Evolutionary conservation across 257 asterid genomes (phyloP).

Genomic region (Nicotiana otophora): DNA sequence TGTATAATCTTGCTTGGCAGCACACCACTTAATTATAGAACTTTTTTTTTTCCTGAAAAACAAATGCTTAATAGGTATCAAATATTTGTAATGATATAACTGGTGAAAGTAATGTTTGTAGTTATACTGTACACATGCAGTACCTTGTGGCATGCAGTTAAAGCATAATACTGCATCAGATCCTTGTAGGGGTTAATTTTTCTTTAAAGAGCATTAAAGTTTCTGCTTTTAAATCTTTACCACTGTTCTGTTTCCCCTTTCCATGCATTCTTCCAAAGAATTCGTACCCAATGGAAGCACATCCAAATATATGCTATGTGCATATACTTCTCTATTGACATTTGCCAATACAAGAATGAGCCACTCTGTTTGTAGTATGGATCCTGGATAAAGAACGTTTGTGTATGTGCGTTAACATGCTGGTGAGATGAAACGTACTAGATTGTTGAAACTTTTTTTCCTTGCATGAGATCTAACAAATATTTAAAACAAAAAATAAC

Average conservation of each 20-base stretch:
- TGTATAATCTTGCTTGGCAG: neutral
- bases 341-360: neutral
- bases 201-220: neutral
- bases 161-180: neutral
- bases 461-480: neutral
- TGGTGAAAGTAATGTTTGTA: neutral
- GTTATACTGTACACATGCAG: neutral
- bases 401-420: neutral
- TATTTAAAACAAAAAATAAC: neutral
- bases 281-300: neutral
- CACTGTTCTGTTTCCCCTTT: neutral
- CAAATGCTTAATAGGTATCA: neutral
- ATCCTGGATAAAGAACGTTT: neutral
- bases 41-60: neutral
- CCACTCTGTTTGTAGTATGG: neutral
- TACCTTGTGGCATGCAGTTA: neutral
- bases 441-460: neutral
- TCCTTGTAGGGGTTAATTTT: neutral
- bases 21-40: neutral
- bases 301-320: neutral
- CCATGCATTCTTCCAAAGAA: neutral
- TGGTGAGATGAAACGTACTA: neutral
- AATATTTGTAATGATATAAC: neutral
- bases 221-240: neutral
- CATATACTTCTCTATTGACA: neutral